Base-by-base conservation (phyloP, 345 rosid genomes). In the Syzygium jambos region DNA sequence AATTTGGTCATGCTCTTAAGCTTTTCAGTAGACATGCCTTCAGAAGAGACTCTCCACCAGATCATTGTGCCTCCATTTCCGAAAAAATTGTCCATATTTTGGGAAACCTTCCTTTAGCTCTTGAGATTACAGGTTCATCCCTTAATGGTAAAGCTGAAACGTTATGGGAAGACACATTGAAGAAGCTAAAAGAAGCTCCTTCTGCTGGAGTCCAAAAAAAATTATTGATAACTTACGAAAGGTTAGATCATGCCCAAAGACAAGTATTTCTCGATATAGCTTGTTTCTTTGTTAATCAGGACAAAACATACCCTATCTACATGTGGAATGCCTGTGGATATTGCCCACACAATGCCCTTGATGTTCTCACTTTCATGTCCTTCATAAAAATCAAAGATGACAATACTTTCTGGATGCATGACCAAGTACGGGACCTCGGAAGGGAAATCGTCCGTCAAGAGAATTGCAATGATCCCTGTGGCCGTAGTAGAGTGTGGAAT, bases 111-210 rank as follows among this genome's bases (percentile, higher is more conserved):
- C 78, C 78, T 7, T 65, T 65, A 65, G 78, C 78, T 9, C 12
- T 65, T 30, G 78, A 65, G 41, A 5, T 65, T 65, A 65, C 2
- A 2, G 78, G 43, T 14, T 30, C 43, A 1, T 65, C 9, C 4
- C 78, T 65, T 30, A 11, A 0, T 0, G 1, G 11, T 30, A 9
- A 65, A 65, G 4, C 78, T 11, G 9, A 7, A 4, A 1, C 0
- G 16, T 6, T 29, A 0, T 65, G 11, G 78, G 6, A 0, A 15
- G 43, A 2, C 43, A 65, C 78, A 7, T 30, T 7, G 22, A 16
- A 30, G 1, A 65, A 30, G 78, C 78, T 65, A 3, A 4, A 65
- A 30, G 2, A 30, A 3, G 78, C 78, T 30, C 78, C 41, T 65
- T 9, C 22, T 0, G 1, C 0, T 1, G 22, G 29, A 29, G 38